phyloP scores from a whole-genome alignment of 306 rosid genomes.

The Lupinus albus region DNA sequence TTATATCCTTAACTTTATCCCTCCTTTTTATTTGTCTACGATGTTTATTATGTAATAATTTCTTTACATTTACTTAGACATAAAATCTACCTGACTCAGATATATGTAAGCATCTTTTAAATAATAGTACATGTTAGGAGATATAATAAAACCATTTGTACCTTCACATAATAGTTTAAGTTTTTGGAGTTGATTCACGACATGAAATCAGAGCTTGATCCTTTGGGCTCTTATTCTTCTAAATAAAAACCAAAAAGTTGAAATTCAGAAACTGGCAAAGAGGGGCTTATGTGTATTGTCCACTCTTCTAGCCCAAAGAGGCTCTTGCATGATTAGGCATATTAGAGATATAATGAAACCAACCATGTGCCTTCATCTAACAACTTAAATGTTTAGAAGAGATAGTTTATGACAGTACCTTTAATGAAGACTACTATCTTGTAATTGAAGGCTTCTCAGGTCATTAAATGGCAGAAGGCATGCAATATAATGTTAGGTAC shows the following conservation, averaged over 20 bases:
- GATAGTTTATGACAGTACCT: not conserved
- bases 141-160: too few relatives aligned
- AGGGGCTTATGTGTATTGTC: too few relatives aligned
- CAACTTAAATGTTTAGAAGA: too few relatives aligned
- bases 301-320: not conserved
- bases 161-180: too few relatives aligned
- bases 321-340: not conserved
- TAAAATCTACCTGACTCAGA: constrained; percentile 12
- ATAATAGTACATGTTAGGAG: not conserved
- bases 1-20: not conserved
- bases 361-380: too few relatives aligned
- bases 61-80: not conserved
- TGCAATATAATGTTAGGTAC: constrained; percentile 14
- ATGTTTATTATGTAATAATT: not conserved
- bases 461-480: constrained; percentile 9
- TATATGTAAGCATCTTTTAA: not conserved
- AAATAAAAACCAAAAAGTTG: too few relatives aligned
- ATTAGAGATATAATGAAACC: not conserved
- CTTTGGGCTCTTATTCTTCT: too few relatives aligned
- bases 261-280: too few relatives aligned
- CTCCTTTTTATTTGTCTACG: constrained; percentile 6
- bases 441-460: constrained; percentile 16
- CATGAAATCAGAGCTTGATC: too few relatives aligned
- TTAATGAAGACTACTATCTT: constrained; percentile 7
- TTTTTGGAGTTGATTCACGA: too few relatives aligned